Evolutionary conservation across 1,139 yeast species (phyloP).

Genomic region (Blastobotrys proliferans): DNA sequence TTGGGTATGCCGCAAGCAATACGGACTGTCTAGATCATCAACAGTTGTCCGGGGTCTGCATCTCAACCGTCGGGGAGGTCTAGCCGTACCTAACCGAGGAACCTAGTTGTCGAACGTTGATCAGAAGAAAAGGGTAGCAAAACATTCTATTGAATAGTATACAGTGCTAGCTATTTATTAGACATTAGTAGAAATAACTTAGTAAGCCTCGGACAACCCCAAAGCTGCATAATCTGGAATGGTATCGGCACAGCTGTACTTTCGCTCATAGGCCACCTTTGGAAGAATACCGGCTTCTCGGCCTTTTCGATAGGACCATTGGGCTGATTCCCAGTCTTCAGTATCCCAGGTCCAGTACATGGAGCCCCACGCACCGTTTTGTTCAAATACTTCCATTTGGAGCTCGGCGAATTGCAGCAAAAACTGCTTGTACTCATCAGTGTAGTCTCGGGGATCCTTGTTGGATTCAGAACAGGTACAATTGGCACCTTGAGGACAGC

Average conservation of each 20-base stretch:
- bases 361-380: slow-evolving; percentile 35
- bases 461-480: slow-evolving; percentile 33
- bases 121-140: too few relatives aligned
- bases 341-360: slow-evolving; percentile 39
- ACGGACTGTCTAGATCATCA: too few relatives aligned
- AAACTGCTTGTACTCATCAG: slow-evolving; percentile 29
- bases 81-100: too few relatives aligned
- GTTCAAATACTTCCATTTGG: slow-evolving; percentile 35
- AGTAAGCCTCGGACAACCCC: slow-evolving; percentile 31
- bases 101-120: too few relatives aligned
- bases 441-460: slow-evolving; percentile 27
- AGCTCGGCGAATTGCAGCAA: slow-evolving; percentile 33
- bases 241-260: slow-evolving; percentile 26
- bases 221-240: slow-evolving; percentile 28
- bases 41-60: too few relatives aligned
- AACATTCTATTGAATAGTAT: too few relatives aligned
- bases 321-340: slow-evolving; percentile 31
- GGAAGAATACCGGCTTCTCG: slow-evolving; percentile 32
- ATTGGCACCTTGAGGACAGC: slow-evolving; percentile 27
- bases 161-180: too few relatives aligned
- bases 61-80: too few relatives aligned
- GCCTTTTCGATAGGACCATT: slow-evolving; percentile 36
- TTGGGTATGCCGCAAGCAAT: too few relatives aligned
- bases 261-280: slow-evolving; percentile 30
- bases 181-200: slow-evolving; percentile 2